Evolutionary conservation across 768 basidiomycete species (phyloP).

Genomic region (Pleurotus ostreatus): DNA sequence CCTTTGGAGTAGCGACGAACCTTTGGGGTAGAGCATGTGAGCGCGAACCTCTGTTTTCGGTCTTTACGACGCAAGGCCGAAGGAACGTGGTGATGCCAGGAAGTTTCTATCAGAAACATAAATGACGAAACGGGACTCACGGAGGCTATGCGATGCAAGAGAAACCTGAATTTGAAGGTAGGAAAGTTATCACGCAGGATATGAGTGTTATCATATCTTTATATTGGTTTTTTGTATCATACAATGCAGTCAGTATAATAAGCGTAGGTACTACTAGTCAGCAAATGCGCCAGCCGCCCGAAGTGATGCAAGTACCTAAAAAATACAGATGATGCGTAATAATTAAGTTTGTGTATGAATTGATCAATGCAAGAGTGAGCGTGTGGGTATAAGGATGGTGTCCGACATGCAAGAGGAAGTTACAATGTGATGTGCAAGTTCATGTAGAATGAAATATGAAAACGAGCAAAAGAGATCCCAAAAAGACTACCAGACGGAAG

Average conservation of each 20-base stretch:
- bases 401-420: background rate
- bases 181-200: background rate
- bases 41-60: background rate
- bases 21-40: background rate
- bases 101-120: slow-evolving; percentile 1
- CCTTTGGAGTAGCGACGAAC: background rate
- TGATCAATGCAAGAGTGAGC: background rate
- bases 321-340: slow-evolving; percentile 2
- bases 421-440: slow-evolving; percentile 8
- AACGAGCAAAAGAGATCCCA: slow-evolving; percentile 17
- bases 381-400: background rate
- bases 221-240: background rate
- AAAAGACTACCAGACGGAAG: slow-evolving; percentile 52
- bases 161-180: background rate
- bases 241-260: background rate
- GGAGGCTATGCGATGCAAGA: background rate
- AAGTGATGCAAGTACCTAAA: background rate
- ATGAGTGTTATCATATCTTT: background rate
- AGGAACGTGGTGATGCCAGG: background rate
- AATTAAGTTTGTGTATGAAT: background rate
- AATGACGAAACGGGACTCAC: background rate
- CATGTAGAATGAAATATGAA: slow-evolving; percentile 15
- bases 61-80: background rate
- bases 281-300: background rate
- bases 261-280: background rate